Conservation (phyloP, 2,329 filamentous ascomycete genomes). For the Pyrenophora seminiperda region DNA sequence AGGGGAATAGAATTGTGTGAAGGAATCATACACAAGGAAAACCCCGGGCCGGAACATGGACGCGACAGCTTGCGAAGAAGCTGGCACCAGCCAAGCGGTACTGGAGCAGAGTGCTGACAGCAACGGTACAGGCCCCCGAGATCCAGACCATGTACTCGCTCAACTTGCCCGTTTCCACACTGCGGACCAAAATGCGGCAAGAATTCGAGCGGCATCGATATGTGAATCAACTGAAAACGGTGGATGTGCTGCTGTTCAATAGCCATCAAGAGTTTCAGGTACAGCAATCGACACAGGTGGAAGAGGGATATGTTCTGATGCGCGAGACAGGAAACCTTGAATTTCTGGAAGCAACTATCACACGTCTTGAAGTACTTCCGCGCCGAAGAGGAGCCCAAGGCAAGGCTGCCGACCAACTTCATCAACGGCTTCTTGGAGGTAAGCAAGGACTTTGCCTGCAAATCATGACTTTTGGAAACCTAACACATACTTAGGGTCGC, state of each 20-base stretch:
- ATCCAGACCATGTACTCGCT: conserved; percentile 98
- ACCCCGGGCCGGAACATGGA: not conserved
- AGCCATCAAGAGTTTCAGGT: conserved; percentile 96
- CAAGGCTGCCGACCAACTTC: conserved; percentile 83
- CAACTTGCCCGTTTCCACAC: conserved; percentile 81
- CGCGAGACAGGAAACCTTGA: conserved; percentile 81
- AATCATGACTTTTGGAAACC: not conserved
- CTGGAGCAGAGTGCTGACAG: conserved; percentile 16
- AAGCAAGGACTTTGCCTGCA: conserved; percentile 40
- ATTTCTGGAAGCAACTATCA: conserved; percentile 97
- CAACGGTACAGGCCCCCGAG: conserved; percentile 75
- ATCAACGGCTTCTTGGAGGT: conserved; percentile 96
- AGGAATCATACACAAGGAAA: not conserved
- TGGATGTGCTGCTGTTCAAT: conserved; percentile 89
- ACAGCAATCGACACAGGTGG: conserved; percentile 19
- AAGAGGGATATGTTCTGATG: conserved; percentile 1
- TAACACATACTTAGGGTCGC: conserved; percentile 41
- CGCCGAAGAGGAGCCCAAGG: conserved; percentile 77
- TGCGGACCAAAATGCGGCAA: conserved; percentile 92
- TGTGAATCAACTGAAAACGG: conserved; percentile 83
- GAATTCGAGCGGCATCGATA: conserved; percentile 97
- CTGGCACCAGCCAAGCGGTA: not conserved
- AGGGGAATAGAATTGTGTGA: not conserved
- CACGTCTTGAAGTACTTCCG: conserved; percentile 98
- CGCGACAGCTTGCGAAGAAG: conserved; percentile 1